phyloP scores from a whole-genome alignment of 2,329 filamentous ascomycete genomes.

The Nigrospora oryzae region DNA sequence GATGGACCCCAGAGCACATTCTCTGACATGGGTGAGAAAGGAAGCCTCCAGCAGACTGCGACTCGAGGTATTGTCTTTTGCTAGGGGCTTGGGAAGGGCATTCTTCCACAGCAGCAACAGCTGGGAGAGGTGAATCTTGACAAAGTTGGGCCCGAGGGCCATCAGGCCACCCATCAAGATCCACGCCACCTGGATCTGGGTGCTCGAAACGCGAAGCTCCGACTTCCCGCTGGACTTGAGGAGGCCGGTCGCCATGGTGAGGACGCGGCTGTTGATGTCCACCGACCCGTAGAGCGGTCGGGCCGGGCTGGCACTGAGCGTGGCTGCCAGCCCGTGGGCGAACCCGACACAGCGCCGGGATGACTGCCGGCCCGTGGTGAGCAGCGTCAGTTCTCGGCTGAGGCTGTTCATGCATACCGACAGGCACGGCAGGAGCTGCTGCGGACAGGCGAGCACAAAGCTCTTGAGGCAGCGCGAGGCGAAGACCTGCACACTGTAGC shows the following conservation, averaged over 20 bases:
- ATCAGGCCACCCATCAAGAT: slow-evolving; percentile 93
- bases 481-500: slow-evolving; percentile 91
- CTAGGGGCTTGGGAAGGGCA: slow-evolving; percentile 86
- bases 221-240: slow-evolving; percentile 89
- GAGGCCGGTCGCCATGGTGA: slow-evolving; percentile 84
- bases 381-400: slow-evolving; percentile 71
- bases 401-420: slow-evolving; percentile 97
- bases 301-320: slow-evolving; percentile 79
- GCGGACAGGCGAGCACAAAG: slow-evolving; percentile 84
- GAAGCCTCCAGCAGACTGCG: slow-evolving; percentile 81
- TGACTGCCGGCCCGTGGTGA: slow-evolving; percentile 68
- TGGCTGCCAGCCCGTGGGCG: slow-evolving; percentile 82
- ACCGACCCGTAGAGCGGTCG: slow-evolving; percentile 91
- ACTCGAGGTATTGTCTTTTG: slow-evolving; percentile 81
- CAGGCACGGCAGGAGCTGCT: slow-evolving; percentile 82
- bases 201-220: slow-evolving; percentile 82
- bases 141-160: slow-evolving; percentile 94
- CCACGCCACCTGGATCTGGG: slow-evolving; percentile 96
- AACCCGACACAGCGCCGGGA: slow-evolving; percentile 81
- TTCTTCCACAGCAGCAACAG: slow-evolving; percentile 95
- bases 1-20: slow-evolving; percentile 87
- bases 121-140: slow-evolving; percentile 96
- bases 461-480: slow-evolving; percentile 77
- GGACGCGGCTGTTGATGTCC: slow-evolving; percentile 85
- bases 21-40: slow-evolving; percentile 87